Base-by-base conservation (phyloP, 495 filamentous ascomycete species). In the Daldinia grandis region DNA sequence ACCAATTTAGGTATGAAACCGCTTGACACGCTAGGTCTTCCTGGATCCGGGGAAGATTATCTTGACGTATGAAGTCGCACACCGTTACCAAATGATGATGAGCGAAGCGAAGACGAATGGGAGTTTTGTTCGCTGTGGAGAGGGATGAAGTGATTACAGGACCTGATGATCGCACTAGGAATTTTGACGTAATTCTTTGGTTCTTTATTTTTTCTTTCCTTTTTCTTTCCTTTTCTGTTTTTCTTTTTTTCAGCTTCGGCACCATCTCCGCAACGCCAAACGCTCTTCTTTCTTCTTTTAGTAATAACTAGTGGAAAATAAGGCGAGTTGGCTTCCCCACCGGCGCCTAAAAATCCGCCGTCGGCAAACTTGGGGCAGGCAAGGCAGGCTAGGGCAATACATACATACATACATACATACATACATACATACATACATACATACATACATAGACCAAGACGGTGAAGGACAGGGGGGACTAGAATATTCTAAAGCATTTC, bases 401-500 rank as follows among this genome's bases (percentile, higher is more conserved):
- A n/a, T n/a, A n/a, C n/a, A n/a, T n/a, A n/a, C n/a, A n/a, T n/a
- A n/a, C n/a, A n/a, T n/a, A n/a, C n/a, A n/a, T n/a, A n/a, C n/a
- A n/a, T n/a, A n/a, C n/a, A n/a, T n/a, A n/a, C n/a, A n/a, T n/a
- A n/a, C n/a, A n/a, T n/a, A n/a, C n/a, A n/a, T n/a, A n/a, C n/a
- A n/a, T n/a, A n/a, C n/a, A n/a, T n/a, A n/a, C n/a, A n/a, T 57
- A 58, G 21, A 56, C 47, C 33, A 49, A 42, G 51, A 66, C 51
- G 65, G 62, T 62, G 57, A 69, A 17, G 50, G 58, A 62, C 21
- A 53, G 40, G 25, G 25, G 44, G 53, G 37, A 73, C 70, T 73
- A 73, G 70, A 73, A 73, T 61, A 66, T 74, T 70, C 71, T 71
- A 69, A 74, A 70, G 62, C 71, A 63, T 69, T 74, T 74, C 71